Evolutionary conservation across 495 filamentous ascomycete genomes (phyloP), one percentile per base, ranked within the genome.

Genomic region (Viridothelium virens): DNA sequence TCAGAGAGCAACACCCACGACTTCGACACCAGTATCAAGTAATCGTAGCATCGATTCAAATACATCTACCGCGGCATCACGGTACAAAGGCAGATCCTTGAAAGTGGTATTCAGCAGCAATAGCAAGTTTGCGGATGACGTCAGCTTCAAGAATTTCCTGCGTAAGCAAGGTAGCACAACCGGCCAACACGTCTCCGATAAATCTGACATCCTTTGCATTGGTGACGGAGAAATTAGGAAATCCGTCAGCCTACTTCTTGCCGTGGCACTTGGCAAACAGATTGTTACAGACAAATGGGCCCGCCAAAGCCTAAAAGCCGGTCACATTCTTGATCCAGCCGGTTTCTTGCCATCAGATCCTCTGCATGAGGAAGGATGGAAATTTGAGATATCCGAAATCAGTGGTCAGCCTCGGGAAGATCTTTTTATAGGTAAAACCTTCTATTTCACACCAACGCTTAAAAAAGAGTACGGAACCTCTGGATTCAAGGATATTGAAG

Each of bases 241-340:
- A 62, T 75, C 78, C 0, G 68, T 68, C 31, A 80, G 79, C 47
- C 63, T 80, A 11, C 74, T 79, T n/a, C 63, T 70, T 2, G 70
- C 71, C 39, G 65, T 77, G 4, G 67, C 74, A 38, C 62, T 72
- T 1, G 78, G 78, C 31, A 73, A 76, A 34, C 69, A 70, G 3
- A 73, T 80, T 53, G 71, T 78, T 14, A 77, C 75, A 1, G 78
- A 80, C 65, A 61, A 74, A 0, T 80, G 78, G 78, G 65, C 78
- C 18, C 48, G 67, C 9, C 66, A 74, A 7, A 77, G 74, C 59
- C 66, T 64, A 3, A 67, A 69, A 36, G 65, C 62, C 11, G 65
- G 66, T 0, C 33, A 63, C 14, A 66, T 80, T 18, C 72, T 78
- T 18, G 66, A 70, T 33, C 63, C 70, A 0, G 66, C 65, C 1